phyloP scores from a whole-genome alignment of 148 eudicot species.

The Bassia scoparia region DNA sequence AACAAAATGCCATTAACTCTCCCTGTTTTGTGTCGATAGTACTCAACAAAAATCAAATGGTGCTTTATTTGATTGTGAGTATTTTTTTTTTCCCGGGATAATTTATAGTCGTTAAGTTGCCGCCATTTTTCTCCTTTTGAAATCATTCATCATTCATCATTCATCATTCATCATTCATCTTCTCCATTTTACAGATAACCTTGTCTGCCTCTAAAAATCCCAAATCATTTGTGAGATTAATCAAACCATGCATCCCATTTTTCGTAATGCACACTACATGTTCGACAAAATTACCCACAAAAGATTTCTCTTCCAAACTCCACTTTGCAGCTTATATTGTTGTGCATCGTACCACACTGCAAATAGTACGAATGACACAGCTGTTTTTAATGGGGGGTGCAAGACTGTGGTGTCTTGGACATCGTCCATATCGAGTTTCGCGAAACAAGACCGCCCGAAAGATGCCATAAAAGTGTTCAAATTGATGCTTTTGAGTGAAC shows the following conservation, averaged over 20 bases:
- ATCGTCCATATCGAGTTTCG: conserved; percentile 41
- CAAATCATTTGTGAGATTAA: not conserved
- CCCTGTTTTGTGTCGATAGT: too few relatives aligned
- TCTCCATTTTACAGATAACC: too few relatives aligned
- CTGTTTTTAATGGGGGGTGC: conserved; percentile 14
- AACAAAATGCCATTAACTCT: too few relatives aligned
- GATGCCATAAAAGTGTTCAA: conserved; percentile 52
- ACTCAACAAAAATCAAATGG: too few relatives aligned
- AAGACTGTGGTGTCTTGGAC: conserved; percentile 41
- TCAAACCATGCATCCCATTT: not conserved
- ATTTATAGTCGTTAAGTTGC: too few relatives aligned
- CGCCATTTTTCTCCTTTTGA: too few relatives aligned
- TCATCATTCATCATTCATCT: too few relatives aligned
- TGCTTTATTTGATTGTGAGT: too few relatives aligned
- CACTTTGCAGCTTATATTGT: not conserved
- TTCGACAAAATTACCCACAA: conserved; percentile 36
- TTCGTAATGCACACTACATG: conserved; percentile 28
- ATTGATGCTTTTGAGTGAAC: conserved; percentile 34
- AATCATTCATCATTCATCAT: too few relatives aligned
- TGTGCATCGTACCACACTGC: not conserved
- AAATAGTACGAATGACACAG: conserved; percentile 4
- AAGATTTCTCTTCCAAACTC: not conserved
- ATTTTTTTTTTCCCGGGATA: too few relatives aligned
- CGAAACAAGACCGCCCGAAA: conserved; percentile 35
- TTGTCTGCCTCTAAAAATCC: not conserved